phyloP scores from a whole-genome alignment of 257 asterid genomes.

The Solanum lycopersicoides region DNA sequence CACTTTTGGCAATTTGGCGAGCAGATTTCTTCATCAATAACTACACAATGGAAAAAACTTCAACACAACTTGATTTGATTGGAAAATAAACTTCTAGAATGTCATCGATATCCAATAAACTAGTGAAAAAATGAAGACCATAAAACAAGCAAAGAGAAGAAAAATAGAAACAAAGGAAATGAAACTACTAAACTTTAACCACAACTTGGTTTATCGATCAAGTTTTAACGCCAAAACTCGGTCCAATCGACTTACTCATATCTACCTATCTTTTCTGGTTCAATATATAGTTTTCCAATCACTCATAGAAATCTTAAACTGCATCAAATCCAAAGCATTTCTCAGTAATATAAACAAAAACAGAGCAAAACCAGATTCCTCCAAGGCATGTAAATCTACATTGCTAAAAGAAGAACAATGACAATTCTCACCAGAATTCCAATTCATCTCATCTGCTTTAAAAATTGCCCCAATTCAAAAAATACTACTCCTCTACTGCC shows the following conservation, averaged over 20 bases:
- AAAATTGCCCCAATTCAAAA: neutral
- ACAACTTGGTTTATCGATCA: neutral
- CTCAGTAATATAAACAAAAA: neutral
- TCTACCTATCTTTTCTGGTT: neutral
- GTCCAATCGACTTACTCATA: neutral
- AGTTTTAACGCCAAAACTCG: neutral
- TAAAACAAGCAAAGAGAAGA: neutral
- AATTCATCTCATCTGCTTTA: neutral
- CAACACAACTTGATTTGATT: neutral
- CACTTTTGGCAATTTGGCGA: constrained; percentile 58
- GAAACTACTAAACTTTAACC: neutral
- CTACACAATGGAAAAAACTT: constrained; percentile 28
- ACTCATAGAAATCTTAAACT: neutral
- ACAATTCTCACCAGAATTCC: neutral
- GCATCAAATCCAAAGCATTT: neutral
- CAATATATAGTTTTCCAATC: neutral
- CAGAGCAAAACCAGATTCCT: neutral
- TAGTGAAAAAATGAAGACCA: neutral
- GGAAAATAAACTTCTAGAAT: neutral
- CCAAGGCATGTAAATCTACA: neutral
- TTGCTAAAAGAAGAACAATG: neutral
- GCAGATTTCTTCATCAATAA: constrained; percentile 75
- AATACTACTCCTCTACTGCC: neutral
- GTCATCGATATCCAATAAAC: neutral
- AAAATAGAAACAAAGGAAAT: neutral